A percentile compares a stretch with the other conserved stretches of the same genome.
phyloP scores from a whole-genome alignment of 2,329 filamentous ascomycete species.

The Penicillium sp. region DNA sequence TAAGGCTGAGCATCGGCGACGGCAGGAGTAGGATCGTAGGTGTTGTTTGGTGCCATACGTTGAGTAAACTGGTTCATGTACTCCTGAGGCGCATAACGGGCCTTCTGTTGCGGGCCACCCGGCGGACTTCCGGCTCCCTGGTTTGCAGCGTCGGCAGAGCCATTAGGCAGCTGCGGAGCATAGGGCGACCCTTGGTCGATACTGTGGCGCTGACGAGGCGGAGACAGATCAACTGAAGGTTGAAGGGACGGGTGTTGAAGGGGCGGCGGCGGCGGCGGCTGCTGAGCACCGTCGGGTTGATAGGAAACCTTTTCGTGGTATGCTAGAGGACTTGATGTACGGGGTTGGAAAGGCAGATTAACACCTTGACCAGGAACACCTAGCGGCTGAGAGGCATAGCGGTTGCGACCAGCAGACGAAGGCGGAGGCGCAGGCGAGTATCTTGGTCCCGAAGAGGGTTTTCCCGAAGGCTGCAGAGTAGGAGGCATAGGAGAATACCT shows the following conservation, averaged over 20 bases:
- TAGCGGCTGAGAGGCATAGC: constrained; percentile 43
- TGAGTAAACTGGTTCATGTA: constrained; percentile 36
- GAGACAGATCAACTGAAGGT: constrained; percentile 23
- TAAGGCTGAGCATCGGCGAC: constrained; percentile 19
- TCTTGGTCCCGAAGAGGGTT: constrained; percentile 40
- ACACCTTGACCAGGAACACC: constrained; percentile 25
- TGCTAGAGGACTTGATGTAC: constrained; percentile 66
- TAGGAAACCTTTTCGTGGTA: constrained; percentile 47
- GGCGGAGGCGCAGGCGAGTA: constrained; percentile 50
- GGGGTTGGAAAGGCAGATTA: constrained; percentile 58
- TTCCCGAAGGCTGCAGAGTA: constrained; percentile 30
- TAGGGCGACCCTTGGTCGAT: constrained; percentile 19
- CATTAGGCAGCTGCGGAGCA: constrained; percentile 12
- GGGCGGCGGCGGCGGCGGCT: constrained; percentile 13
- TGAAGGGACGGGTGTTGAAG: constrained; percentile 22
- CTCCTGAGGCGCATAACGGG: constrained; percentile 34
- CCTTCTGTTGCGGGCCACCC: constrained; percentile 23
- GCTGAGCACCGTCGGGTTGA: constrained; percentile 24
- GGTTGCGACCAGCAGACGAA: constrained; percentile 30
- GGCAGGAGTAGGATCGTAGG: constrained; percentile 13
- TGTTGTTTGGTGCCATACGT: constrained; percentile 25
- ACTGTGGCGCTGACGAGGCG: constrained; percentile 23
- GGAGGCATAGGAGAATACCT: constrained; percentile 46
- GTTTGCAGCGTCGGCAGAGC: background rate
- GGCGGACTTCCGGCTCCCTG: constrained; percentile 10